Percentiles rank a stretch among this genome's conserved stretches.
These are phyloP conservation scores for Fusarium sp. DNA, from an alignment of 2,329 filamentous ascomycete genomes.

Conservation along the genomic window DNA sequence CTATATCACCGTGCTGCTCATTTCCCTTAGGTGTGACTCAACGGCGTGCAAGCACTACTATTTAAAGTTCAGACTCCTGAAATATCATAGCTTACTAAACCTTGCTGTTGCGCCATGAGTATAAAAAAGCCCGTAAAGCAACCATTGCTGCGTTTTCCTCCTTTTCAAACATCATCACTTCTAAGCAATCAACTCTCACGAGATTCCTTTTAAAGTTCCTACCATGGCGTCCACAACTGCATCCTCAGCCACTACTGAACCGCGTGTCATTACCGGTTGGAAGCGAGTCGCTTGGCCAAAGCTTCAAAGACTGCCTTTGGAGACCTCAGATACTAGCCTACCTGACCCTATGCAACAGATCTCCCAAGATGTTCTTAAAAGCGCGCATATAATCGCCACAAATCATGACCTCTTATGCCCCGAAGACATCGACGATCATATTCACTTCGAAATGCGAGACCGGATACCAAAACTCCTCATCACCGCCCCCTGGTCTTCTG, in stretches of 20 bases:
- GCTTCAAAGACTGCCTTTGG: accelerated
- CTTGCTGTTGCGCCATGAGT: background rate
- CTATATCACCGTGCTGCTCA: background rate
- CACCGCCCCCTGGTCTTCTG: accelerated
- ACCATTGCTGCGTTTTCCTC: accelerated
- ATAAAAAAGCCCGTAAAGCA: too few relatives aligned
- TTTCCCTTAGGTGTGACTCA: background rate
- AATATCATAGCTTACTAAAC: background rate
- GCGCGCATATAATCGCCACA: accelerated
- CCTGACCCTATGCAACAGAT: accelerated
- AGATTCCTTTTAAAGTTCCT: accelerated
- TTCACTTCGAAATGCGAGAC: accelerated
- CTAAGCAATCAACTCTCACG: accelerated
- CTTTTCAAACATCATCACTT: accelerated
- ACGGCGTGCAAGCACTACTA: background rate
- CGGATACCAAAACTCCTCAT: accelerated
- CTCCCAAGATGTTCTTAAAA: accelerated
- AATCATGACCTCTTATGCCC: accelerated
- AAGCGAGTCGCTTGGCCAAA: background rate
- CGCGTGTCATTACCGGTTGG: accelerated
- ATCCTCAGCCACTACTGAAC: accelerated
- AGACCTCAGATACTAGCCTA: accelerated
- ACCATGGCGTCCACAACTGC: accelerated
- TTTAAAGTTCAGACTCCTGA: accelerated
- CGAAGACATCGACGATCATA: accelerated